Conservation (phyloP, 805 yeast genomes). For the Maudiozyma barnettii region DNA sequence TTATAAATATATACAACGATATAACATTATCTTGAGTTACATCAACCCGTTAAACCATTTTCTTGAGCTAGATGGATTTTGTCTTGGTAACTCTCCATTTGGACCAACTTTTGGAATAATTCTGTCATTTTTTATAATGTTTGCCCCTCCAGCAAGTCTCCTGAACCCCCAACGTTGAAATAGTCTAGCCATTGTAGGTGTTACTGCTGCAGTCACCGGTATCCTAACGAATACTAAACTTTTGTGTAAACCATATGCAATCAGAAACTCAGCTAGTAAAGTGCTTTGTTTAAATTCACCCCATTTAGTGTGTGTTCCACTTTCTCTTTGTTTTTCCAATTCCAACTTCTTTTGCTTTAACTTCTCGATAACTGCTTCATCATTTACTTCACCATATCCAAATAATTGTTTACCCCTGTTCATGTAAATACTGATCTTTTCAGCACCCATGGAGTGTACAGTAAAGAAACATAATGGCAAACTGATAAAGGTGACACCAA, state of each 20-base stretch:
- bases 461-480: conserved; percentile 72
- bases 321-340: conserved; percentile 5
- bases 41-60: conserved; percentile 29
- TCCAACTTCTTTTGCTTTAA: conserved; percentile 27
- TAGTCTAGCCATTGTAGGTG: conserved; percentile 63
- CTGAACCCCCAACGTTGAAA: conserved; percentile 74
- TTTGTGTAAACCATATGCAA: conserved; percentile 92
- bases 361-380: conserved; percentile 30
- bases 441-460: conserved; percentile 85
- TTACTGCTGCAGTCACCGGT: conserved; percentile 85
- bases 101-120: conserved; percentile 13
- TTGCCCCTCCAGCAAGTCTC: conserved; percentile 31
- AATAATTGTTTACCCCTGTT: conserved; percentile 47
- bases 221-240: conserved; percentile 72
- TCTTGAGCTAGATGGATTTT: conserved; percentile 29
- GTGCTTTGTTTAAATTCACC: conserved; percentile 28
- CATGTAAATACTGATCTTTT: conserved; percentile 60
- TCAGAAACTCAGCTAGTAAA: conserved; percentile 71
- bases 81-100: conserved; percentile 29
- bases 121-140: conserved; percentile 32
- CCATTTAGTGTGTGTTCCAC: conserved; percentile 18
- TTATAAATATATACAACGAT: background rate
- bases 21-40: conserved; percentile 8
- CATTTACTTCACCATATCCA: conserved; percentile 50
- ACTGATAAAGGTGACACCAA: conserved; percentile 65